Conservation (phyloP, 139 green algal species). For the Chlorella sp. region DNA sequence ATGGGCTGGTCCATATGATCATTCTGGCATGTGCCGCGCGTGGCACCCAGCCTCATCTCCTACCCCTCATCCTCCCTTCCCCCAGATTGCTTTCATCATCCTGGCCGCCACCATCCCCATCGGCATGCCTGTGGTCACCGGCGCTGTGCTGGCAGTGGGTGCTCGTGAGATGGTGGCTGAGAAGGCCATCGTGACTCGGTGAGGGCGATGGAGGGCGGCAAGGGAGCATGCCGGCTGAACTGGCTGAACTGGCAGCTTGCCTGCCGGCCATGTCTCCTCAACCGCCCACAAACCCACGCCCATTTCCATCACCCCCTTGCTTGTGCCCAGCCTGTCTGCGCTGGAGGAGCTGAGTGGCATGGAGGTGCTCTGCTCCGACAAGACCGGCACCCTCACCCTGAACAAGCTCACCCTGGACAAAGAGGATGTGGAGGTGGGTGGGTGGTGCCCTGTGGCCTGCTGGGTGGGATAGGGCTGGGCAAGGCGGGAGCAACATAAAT, state of each 20-base stretch:
- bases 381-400: constrained; percentile 85
- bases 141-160: constrained; percentile 46
- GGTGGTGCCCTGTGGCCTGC: background rate
- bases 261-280: background rate
- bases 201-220: too few species aligned
- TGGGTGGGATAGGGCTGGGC: background rate
- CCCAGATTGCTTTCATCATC: constrained; percentile 3
- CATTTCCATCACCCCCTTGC: background rate
- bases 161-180: constrained; percentile 47
- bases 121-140: constrained; percentile 50
- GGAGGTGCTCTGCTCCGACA: constrained; percentile 89
- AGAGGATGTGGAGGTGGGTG: constrained; percentile 25
- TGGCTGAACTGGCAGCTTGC: background rate
- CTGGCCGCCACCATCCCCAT: constrained; percentile 35
- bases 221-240: too few species aligned
- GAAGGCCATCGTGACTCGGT: constrained; percentile 48
- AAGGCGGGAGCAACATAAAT: background rate
- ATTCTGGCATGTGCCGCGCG: too few species aligned
- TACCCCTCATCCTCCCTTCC: background rate
- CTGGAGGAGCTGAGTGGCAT: constrained; percentile 89
- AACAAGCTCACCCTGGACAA: constrained; percentile 69
- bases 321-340: constrained; percentile 68
- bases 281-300: too few species aligned
- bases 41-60: too few species aligned
- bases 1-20: too few species aligned